A percentile compares a stretch with the other conserved stretches of the same genome.
Conservation (phyloP, 495 filamentous ascomycete genomes). For the Astrothelium subdiscretum region DNA sequence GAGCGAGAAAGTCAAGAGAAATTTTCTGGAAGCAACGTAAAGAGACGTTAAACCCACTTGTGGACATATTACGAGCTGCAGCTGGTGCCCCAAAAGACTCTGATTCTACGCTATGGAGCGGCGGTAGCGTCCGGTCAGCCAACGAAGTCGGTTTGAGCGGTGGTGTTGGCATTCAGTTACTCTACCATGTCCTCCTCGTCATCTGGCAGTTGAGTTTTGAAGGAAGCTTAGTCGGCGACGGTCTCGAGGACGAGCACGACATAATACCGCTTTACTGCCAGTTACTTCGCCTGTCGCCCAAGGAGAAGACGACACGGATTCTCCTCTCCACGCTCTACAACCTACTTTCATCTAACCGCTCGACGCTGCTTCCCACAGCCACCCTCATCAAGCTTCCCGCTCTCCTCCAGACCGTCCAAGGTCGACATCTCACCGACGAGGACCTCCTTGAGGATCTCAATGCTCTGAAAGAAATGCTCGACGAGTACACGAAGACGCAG, state of each 20-base stretch:
- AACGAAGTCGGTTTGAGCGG: slow-evolving; percentile 59
- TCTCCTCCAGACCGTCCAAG: slow-evolving; percentile 63
- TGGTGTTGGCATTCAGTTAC: slow-evolving; percentile 79
- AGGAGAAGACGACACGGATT: slow-evolving; percentile 93
- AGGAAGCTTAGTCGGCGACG: slow-evolving; percentile 68
- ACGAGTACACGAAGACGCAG: slow-evolving; percentile 90
- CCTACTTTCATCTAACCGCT: slow-evolving; percentile 65
- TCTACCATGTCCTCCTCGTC: slow-evolving; percentile 87
- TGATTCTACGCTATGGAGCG: slow-evolving; percentile 60
- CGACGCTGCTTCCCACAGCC: slow-evolving; percentile 66
- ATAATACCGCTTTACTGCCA: slow-evolving; percentile 83
- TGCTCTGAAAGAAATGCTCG: slow-evolving; percentile 62
- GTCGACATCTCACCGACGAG: slow-evolving; percentile 72
- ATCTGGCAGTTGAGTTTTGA: slow-evolving; percentile 97
- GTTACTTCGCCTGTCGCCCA: slow-evolving; percentile 80
- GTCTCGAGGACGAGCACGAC: slow-evolving; percentile 80
- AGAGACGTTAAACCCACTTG: slow-evolving; percentile 69
- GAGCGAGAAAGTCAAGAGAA: slow-evolving; percentile 59
- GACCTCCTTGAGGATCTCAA: slow-evolving; percentile 82
- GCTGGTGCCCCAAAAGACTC: slow-evolving; percentile 54
- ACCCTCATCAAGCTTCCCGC: slow-evolving; percentile 72
- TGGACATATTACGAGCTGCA: slow-evolving; percentile 72
- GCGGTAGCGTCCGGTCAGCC: slow-evolving; percentile 37
- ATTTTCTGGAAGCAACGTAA: slow-evolving; percentile 81
- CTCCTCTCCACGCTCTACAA: slow-evolving; percentile 81